Conservation (phyloP, 2,329 filamentous ascomycete species). For the Fusarium sp. region DNA sequence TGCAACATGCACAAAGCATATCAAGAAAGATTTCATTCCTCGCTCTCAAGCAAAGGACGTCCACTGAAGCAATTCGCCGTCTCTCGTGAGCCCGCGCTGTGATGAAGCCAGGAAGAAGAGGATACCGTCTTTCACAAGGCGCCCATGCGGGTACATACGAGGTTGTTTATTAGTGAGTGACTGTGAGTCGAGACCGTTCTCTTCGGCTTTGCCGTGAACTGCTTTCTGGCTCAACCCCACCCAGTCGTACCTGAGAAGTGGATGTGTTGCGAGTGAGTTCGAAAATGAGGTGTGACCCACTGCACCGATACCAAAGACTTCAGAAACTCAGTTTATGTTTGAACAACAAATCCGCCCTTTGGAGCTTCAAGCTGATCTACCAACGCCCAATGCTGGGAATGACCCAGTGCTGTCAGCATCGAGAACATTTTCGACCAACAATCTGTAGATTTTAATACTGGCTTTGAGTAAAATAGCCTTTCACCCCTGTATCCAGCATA, state of each 20-base stretch:
- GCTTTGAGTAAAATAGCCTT: not conserved
- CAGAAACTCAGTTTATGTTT: conserved; percentile 1
- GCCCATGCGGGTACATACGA: conserved; percentile 29
- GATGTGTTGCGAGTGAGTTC: conserved; percentile 22
- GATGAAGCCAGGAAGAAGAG: conserved; percentile 5
- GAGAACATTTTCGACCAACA: not conserved
- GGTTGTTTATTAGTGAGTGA: conserved; percentile 9
- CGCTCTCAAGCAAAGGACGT: not conserved
- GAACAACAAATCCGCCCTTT: not conserved
- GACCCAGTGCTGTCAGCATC: not conserved
- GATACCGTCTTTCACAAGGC: conserved; percentile 18
- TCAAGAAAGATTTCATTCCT: conserved; percentile 3
- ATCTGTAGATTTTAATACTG: not conserved
- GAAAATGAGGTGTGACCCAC: conserved; percentile 21
- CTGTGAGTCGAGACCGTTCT: conserved; percentile 47
- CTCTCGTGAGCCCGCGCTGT: not conserved
- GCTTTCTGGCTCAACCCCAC: conserved; percentile 42
- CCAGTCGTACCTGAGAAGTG: conserved; percentile 45
- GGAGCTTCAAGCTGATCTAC: not conserved
- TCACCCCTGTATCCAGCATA: not conserved
- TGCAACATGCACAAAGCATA: conserved; percentile 10
- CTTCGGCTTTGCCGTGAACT: conserved; percentile 45
- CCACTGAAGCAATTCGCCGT: conserved; percentile 8
- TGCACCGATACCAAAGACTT: not conserved
- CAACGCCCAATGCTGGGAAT: not conserved